A percentile compares a stretch with the other conserved stretches of the same genome.
These are phyloP conservation scores for Xylaria grammica DNA, from an alignment of 495 filamentous ascomycete genomes.

Conservation along the genomic window DNA sequence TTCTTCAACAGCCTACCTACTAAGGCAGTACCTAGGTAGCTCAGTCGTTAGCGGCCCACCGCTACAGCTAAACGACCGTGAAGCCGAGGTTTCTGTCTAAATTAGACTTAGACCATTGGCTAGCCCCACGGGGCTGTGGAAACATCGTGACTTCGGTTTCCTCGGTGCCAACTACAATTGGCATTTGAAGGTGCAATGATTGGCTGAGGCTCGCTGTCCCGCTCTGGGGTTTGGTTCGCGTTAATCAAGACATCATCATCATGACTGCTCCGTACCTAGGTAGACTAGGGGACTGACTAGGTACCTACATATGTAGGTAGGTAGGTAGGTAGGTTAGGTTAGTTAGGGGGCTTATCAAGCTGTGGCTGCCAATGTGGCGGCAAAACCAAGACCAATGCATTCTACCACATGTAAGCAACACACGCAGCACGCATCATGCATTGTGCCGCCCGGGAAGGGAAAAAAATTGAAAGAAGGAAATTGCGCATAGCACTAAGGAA, in stretches of 20 bases:
- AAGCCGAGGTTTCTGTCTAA: conserved; percentile 23
- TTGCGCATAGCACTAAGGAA: too few relatives aligned
- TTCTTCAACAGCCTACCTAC: background rate
- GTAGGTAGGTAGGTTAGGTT: too few relatives aligned
- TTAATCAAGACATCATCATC: background rate
- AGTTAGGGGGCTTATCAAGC: too few relatives aligned
- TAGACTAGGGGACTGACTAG: too few relatives aligned
- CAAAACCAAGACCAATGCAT: too few relatives aligned
- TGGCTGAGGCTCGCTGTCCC: background rate
- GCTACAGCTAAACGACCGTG: conserved; percentile 4
- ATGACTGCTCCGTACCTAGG: background rate
- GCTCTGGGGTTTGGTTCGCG: background rate
- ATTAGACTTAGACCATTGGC: conserved; percentile 11
- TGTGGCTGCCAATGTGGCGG: too few relatives aligned
- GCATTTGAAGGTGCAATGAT: conserved; percentile 11
- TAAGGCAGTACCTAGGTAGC: background rate
- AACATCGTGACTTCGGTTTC: conserved; percentile 15
- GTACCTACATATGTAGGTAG: too few relatives aligned
- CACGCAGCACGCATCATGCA: too few relatives aligned
- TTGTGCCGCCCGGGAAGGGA: too few relatives aligned
- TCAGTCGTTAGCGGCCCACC: too few relatives aligned
- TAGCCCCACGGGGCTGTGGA: conserved; percentile 4
- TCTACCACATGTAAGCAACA: too few relatives aligned
- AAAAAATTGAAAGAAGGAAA: too few relatives aligned
- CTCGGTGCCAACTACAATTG: conserved; percentile 2